Percentiles rank a stretch among this genome's conserved stretches.
phyloP scores from a whole-genome alignment of 2,329 filamentous ascomycete genomes.

The Phymatotrichopsis omnivora region DNA sequence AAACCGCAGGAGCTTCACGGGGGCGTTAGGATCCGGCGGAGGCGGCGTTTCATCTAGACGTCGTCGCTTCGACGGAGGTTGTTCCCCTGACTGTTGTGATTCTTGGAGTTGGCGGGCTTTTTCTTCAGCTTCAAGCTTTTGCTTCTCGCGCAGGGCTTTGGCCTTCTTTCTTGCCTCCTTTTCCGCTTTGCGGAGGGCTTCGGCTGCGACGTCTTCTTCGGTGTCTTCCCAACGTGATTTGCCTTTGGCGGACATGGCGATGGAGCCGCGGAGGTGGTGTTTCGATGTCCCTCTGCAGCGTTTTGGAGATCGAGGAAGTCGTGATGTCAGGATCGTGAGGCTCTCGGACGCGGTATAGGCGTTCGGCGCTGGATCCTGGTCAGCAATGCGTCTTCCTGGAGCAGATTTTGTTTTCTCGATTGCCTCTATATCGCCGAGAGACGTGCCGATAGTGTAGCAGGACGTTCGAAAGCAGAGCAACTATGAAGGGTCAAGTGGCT shows the following conservation, averaged over 20 bases:
- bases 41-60: conserved; percentile 35
- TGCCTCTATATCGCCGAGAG: no score
- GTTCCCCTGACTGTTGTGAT: conserved; percentile 15
- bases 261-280: conserved; percentile 29
- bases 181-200: conserved; percentile 69
- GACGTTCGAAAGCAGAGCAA: background rate
- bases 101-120: conserved; percentile 28
- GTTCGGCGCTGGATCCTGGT: no score
- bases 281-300: background rate
- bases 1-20: conserved; percentile 59
- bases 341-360: no score
- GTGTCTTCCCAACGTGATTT: conserved; percentile 83
- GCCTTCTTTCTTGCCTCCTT: conserved; percentile 49
- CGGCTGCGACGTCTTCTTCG: conserved; percentile 66
- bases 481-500: conserved; percentile 12
- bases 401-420: no score
- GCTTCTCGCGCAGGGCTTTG: conserved; percentile 30
- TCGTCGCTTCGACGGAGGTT: conserved; percentile 45
- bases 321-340: conserved; percentile 1
- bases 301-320: background rate
- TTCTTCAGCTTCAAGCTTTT: conserved; percentile 33
- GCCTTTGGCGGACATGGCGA: conserved; percentile 47
- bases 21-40: conserved; percentile 30
- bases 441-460: background rate
- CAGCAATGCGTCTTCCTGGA: background rate